Evolutionary conservation across 2,329 filamentous ascomycete genomes (phyloP), one percentile per base, ranked within the genome.

Genomic region (Exophiala oligosperma): DNA sequence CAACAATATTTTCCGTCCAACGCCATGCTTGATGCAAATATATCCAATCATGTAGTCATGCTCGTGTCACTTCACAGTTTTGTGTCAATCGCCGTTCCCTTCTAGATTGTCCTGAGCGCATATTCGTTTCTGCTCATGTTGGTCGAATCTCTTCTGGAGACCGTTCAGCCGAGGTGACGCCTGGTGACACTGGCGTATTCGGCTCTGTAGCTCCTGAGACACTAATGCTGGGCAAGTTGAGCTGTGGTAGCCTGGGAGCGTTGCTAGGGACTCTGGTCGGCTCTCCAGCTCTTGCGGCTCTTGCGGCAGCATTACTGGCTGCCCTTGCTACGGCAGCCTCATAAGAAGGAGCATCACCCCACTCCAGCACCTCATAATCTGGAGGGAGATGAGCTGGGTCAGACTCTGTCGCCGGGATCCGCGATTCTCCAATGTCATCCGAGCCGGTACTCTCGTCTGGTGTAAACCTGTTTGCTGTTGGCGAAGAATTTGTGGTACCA

Each of bases 261-360:
- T 50, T 61, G 21, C 54, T 56, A 17, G 60, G 49, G 9, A 23
- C 47, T 44, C 60, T 60, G 8, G 38, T 60, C 14, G 55, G 49
- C 14, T 47, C 26, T n/a, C 49, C 60, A 28, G 61, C 37, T 32
- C 53, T 44, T 12, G 54, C 53, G 26, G 56, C 56, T 32, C 53
- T 44, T 12, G 54, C 53, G 26, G 56, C 56, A 23, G 59, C 62
- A 23, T 54, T 61, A 24, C 60, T 62, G 17, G 63, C 63, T 26
- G 61, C 55, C n/a, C 61, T 58, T n/a, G 63, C 61, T 5, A 65
- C 49, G 17, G 59, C 56, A 40, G 62, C 63, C 52, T 62, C 57
- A 56, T 78, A 78, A 0, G 74, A 69, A 9, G 76, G 76, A 8
- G 74, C 75, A 23, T 77, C 74, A 32, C 75, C 76, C 74, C 74